Evolutionary conservation across 2,329 filamentous ascomycete species (phyloP).

Genomic region (Cladophialophora immunda): DNA sequence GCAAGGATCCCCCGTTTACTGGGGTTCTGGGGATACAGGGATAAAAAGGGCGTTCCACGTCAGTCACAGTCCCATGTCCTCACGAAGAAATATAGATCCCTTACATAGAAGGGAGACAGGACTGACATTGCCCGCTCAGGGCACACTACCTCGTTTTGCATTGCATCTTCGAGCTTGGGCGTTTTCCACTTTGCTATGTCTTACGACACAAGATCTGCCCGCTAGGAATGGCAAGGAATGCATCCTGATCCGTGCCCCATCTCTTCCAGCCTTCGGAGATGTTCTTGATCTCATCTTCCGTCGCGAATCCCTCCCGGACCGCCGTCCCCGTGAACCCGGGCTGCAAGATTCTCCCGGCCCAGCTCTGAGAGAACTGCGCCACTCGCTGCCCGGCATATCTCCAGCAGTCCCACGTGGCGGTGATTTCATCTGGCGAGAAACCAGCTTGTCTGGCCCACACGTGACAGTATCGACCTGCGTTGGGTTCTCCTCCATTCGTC

Average conservation of each 20-base stretch:
- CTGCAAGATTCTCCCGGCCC: constrained; percentile 38
- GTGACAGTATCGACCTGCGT: constrained; percentile 41
- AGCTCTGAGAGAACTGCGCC: constrained; percentile 37
- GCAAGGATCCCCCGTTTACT: not conserved
- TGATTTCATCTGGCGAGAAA: constrained; percentile 38
- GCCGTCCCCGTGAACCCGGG: constrained; percentile 37
- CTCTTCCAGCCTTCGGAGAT: constrained; percentile 39
- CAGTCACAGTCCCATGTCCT: not conserved
- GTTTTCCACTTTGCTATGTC: constrained; percentile 15
- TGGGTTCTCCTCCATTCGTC: constrained; percentile 46
- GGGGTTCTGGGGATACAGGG: not conserved
- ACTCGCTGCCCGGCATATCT: constrained; percentile 35
- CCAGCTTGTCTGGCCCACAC: constrained; percentile 43
- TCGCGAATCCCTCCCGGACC: constrained; percentile 37
- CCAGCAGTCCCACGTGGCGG: constrained; percentile 35
- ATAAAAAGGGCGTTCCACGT: not conserved
- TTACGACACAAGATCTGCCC: constrained; percentile 36
- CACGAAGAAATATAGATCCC: not conserved
- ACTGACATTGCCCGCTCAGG: not conserved
- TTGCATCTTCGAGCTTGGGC: not conserved
- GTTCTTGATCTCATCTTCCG: constrained; percentile 37
- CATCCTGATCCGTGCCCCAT: constrained; percentile 39
- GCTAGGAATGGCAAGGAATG: constrained; percentile 31
- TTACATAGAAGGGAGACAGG: not conserved
- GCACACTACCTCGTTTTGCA: not conserved